Conservation (phyloP, 1,284 basidiomycete species). For the Rhodotorula sp. region DNA sequence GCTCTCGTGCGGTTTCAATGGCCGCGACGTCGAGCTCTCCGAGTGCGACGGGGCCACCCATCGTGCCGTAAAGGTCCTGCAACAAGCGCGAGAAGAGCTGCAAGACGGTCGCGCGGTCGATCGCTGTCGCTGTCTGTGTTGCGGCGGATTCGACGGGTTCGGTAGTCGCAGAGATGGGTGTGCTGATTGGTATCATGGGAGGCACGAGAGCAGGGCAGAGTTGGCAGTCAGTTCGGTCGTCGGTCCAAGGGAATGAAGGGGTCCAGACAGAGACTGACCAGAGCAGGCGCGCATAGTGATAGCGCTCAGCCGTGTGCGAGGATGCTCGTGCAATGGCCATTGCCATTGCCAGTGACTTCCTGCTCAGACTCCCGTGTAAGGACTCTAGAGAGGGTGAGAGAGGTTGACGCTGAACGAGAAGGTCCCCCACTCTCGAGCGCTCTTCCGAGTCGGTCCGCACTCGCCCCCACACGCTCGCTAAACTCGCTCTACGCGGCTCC, state of each 20-base stretch:
- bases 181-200: neutral
- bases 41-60: constrained; percentile 12
- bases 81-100: constrained; percentile 1
- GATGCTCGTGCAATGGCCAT: constrained; percentile 2
- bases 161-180: neutral
- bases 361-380: neutral
- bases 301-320: neutral
- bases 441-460: too few species aligned
- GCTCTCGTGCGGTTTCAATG: neutral
- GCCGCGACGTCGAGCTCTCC: constrained; percentile 11
- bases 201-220: too few species aligned
- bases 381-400: neutral
- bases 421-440: too few species aligned
- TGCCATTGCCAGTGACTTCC: neutral
- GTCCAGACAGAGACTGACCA: constrained; percentile 3
- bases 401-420: neutral
- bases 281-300: constrained; percentile 21
- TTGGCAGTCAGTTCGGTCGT: neutral
- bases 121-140: neutral
- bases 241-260: neutral
- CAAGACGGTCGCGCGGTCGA: constrained; percentile 6
- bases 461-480: too few species aligned
- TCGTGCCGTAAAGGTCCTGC: constrained; percentile 17
- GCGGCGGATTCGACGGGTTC: neutral
- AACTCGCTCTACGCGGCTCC: neutral